Base-by-base conservation (phyloP, 2,329 filamentous ascomycete species). In the Myriosclerotinia scirpicola region DNA sequence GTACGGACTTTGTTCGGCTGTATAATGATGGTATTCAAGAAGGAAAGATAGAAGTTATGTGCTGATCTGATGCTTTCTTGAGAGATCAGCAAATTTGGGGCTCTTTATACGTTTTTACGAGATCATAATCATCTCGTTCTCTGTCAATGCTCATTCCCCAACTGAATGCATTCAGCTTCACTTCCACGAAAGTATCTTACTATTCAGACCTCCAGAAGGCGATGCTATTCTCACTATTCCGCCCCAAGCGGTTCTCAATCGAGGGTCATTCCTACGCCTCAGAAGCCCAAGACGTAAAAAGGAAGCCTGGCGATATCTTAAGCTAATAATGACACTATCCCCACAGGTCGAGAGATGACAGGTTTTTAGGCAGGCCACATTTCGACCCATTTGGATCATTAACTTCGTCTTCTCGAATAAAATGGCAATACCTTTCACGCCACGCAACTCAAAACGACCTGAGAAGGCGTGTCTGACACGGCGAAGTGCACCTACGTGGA, bases 191-290 rank as follows among this genome's bases (percentile, higher is more conserved):
- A 36, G 30, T 48, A 36, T 7, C 42, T 60, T 12, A 8, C 20
- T 20, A 48, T 34, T 48, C 20, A 48, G 20, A 48, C 12, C 46
- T 60, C 20, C 56, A 22, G 36, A 60, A 38, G 0, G 30, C 20
- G 12, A 48, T 60, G 20, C 20, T 46, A 60, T 60, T 60, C 56
- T 60, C 56, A 36, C 36, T 12, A 17, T 60, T 60, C 11, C 12
- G 36, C 42, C 30, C 30, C 42, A 46, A 48, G 3, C 15, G 36
- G 1, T 14, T 60, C 42, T 60, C 30, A 48, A 60, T 22, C 14
- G 44, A 60, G 56, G 17, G 30, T 36, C 26, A 22, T 60, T 34
- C 7, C 30, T 22, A 36, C 20, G 30, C 56, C 42, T 60, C 42
- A 48, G 20, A 30, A 48, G 22, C 30, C 26, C 34, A 48, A 48